Conservation (phyloP, 805 yeast genomes). For the Geotrichum ghanense region DNA sequence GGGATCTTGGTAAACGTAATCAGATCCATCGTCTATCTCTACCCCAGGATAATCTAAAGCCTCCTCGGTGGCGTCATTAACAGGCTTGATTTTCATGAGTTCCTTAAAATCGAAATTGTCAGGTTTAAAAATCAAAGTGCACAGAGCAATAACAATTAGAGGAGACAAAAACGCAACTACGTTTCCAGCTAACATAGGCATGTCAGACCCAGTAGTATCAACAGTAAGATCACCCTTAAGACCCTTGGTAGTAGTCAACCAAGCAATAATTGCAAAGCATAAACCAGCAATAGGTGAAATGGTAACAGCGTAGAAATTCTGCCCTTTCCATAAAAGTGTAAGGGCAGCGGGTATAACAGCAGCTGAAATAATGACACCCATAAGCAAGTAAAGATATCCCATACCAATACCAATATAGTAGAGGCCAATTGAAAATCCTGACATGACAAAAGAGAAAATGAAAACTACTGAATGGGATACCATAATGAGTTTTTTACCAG, state of each 20-base stretch:
- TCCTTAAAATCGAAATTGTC: slow-evolving; percentile 66
- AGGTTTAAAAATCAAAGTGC: slow-evolving; percentile 53
- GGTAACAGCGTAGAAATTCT: slow-evolving; percentile 58
- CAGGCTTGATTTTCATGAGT: slow-evolving; percentile 49
- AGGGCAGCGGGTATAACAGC: slow-evolving; percentile 73
- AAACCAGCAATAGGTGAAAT: slow-evolving; percentile 74
- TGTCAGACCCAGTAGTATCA: slow-evolving; percentile 64
- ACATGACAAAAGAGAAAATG: slow-evolving; percentile 51
- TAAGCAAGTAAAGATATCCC: slow-evolving; percentile 78
- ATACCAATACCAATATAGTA: slow-evolving; percentile 71
- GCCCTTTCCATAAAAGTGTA: slow-evolving; percentile 53
- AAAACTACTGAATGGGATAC: slow-evolving; percentile 61
- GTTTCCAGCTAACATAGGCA: slow-evolving; percentile 85
- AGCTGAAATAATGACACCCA: slow-evolving; percentile 83
- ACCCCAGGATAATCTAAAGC: slow-evolving; percentile 27
- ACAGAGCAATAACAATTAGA: slow-evolving; percentile 47
- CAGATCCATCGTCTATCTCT: slow-evolving; percentile 10
- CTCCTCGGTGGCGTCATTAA: slow-evolving; percentile 53
- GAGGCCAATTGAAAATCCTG: slow-evolving; percentile 74
- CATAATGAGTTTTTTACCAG: slow-evolving; percentile 58
- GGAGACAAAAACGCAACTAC: slow-evolving; percentile 75
- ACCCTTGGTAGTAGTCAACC: slow-evolving; percentile 35
- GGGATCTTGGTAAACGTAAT: slow-evolving; percentile 21
- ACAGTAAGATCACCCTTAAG: slow-evolving; percentile 40
- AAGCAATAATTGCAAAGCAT: slow-evolving; percentile 56